phyloP scores from a whole-genome alignment of 352 stramenopile genomes.

The Phytophthora citrophthora region DNA sequence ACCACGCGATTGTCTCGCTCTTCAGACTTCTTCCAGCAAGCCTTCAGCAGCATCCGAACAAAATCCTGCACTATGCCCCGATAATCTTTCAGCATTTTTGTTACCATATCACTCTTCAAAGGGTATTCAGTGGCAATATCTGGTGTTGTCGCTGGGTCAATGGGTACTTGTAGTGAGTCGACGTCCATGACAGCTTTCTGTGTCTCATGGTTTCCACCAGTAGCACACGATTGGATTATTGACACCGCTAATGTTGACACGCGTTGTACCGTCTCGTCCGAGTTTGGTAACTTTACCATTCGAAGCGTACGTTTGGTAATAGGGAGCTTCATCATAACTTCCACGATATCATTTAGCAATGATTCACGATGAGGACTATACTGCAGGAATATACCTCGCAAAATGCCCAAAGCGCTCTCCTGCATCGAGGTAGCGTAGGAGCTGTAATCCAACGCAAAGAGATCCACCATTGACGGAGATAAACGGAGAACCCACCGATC shows the following conservation, averaged over 20 bases:
- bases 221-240: slow-evolving; percentile 60
- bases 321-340: slow-evolving; percentile 79
- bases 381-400: slow-evolving; percentile 71
- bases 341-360: slow-evolving; percentile 75
- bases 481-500: slow-evolving; percentile 81
- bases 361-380: slow-evolving; percentile 67
- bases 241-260: slow-evolving; percentile 71
- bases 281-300: slow-evolving; percentile 71
- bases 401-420: slow-evolving; percentile 58
- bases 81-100: slow-evolving; percentile 33
- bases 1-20: slow-evolving; percentile 76
- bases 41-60: slow-evolving; percentile 57
- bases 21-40: slow-evolving; percentile 86
- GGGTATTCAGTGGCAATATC: slow-evolving; percentile 18
- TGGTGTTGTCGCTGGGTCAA: slow-evolving; percentile 21
- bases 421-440: slow-evolving; percentile 68
- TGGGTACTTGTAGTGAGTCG: slow-evolving; percentile 2
- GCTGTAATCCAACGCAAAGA: slow-evolving; percentile 77
- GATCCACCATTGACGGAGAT: slow-evolving; percentile 67
- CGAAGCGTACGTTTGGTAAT: slow-evolving; percentile 73
- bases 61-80: slow-evolving; percentile 52
- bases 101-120: slow-evolving; percentile 18
- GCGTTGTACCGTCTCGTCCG: slow-evolving; percentile 61
- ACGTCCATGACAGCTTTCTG: slow-evolving; percentile 3
- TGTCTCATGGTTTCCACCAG: slow-evolving; percentile 12